phyloP scores from a whole-genome alignment of 2,329 filamentous ascomycete genomes.

The Sporothrix luriei region DNA sequence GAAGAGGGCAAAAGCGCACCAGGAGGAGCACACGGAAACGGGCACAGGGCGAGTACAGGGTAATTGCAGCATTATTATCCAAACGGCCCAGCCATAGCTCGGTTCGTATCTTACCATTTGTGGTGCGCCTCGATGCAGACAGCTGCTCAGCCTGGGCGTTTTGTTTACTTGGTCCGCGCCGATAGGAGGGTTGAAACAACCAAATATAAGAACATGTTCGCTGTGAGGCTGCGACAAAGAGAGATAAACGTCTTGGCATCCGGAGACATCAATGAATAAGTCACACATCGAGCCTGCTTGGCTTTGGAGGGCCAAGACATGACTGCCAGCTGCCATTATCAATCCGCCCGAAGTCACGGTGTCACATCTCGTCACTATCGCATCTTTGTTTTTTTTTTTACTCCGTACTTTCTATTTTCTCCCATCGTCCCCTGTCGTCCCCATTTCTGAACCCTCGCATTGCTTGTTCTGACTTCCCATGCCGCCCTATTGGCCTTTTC shows the following conservation, averaged over 20 bases:
- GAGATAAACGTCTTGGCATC: slow-evolving; percentile 19
- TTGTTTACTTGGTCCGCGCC: background rate
- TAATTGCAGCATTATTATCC: background rate
- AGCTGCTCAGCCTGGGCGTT: background rate
- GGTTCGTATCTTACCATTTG: background rate
- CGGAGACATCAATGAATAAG: background rate
- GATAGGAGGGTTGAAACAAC: background rate
- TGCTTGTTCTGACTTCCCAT: slow-evolving; percentile 18
- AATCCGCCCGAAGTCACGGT: background rate
- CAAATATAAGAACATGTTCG: background rate
- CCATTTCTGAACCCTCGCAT: slow-evolving; percentile 21
- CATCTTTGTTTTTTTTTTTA: background rate
- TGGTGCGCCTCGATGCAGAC: background rate
- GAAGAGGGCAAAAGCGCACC: background rate
- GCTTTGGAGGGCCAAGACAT: slow-evolving; percentile 6
- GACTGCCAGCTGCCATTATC: background rate
- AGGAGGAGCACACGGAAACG: background rate
- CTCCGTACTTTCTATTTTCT: background rate
- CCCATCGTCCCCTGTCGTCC: background rate
- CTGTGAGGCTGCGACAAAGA: background rate
- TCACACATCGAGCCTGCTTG: background rate
- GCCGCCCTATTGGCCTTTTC: slow-evolving; percentile 14
- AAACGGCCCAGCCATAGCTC: background rate
- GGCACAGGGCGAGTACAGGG: background rate
- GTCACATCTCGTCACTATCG: slow-evolving; percentile 7